These are phyloP conservation scores for Oidiodendron maius DNA, from an alignment of 495 filamentous ascomycete genomes.

Conservation along the genomic window DNA sequence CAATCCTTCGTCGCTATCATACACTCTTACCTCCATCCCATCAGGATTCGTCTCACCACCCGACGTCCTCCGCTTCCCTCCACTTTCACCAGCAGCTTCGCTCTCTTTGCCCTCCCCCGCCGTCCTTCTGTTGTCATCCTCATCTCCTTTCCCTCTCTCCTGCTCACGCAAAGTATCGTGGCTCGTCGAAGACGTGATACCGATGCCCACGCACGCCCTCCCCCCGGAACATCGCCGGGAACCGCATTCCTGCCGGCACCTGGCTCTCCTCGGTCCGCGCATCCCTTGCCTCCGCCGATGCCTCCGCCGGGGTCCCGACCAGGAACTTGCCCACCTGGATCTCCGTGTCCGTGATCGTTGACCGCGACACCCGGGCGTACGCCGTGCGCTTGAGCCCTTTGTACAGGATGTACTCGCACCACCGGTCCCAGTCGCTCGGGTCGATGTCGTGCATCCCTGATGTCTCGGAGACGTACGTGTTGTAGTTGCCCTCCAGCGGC, in stretches of 20 bases:
- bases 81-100: no score
- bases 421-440: constrained; percentile 87
- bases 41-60: no score
- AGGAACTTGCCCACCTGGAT: constrained; percentile 96
- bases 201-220: constrained; percentile 81
- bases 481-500: constrained; percentile 91
- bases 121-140: no score
- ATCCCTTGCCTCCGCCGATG: constrained; percentile 40
- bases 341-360: constrained; percentile 95
- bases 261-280: constrained; percentile 54
- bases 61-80: no score
- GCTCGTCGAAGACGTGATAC: constrained; percentile 96
- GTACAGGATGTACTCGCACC: constrained; percentile 99
- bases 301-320: constrained; percentile 62
- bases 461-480: constrained; percentile 81
- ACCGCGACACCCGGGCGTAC: constrained; percentile 83
- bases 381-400: constrained; percentile 81
- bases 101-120: no score
- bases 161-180: constrained; percentile 53
- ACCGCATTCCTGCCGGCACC: constrained; percentile 70
- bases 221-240: constrained; percentile 83
- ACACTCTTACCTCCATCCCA: no score
- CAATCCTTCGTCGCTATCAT: no score
- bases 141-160: neutral
- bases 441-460: constrained; percentile 97